phyloP scores from a whole-genome alignment of 2,329 filamentous ascomycete species.

The Exophiala calicioides region DNA sequence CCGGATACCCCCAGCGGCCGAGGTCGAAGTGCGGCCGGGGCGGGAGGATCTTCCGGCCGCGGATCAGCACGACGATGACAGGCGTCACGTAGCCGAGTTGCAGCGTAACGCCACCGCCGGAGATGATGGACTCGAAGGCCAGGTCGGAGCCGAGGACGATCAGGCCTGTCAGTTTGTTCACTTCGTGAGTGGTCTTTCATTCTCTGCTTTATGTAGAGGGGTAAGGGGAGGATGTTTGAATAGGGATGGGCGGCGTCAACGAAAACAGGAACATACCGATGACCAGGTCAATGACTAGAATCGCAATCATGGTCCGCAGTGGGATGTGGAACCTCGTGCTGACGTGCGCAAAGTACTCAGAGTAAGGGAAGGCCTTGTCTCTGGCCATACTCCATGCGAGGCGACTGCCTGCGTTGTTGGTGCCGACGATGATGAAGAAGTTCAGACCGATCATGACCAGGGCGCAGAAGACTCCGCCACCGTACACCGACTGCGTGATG shows the following conservation, averaged over 20 bases:
- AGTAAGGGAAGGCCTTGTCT: conserved; percentile 62
- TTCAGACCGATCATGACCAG: conserved; percentile 26
- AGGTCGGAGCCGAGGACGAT: conserved; percentile 25
- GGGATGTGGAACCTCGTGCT: conserved; percentile 59
- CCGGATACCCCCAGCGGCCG: conserved; percentile 21
- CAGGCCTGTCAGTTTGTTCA: conserved; percentile 18
- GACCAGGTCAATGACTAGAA: conserved; percentile 22
- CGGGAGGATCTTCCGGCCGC: conserved; percentile 25
- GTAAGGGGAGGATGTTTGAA: no score
- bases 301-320: conserved; percentile 37
- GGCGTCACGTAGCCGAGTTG: conserved; percentile 25
- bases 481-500: conserved; percentile 41
- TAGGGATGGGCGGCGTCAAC: no score
- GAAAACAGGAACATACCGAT: conserved; percentile 17
- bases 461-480: conserved; percentile 29
- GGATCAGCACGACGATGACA: conserved; percentile 22
- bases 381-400: conserved; percentile 44
- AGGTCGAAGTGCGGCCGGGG: conserved; percentile 24
- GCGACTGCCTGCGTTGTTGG: conserved; percentile 23
- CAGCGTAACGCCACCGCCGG: conserved; percentile 22
- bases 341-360: conserved; percentile 55
- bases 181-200: no score
- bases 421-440: conserved; percentile 26
- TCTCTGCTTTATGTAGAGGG: no score
- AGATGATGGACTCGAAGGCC: conserved; percentile 27